These are phyloP conservation scores for Phytophthora lateralis DNA, from an alignment of 352 stramenopile genomes.

Conservation along the genomic window DNA sequence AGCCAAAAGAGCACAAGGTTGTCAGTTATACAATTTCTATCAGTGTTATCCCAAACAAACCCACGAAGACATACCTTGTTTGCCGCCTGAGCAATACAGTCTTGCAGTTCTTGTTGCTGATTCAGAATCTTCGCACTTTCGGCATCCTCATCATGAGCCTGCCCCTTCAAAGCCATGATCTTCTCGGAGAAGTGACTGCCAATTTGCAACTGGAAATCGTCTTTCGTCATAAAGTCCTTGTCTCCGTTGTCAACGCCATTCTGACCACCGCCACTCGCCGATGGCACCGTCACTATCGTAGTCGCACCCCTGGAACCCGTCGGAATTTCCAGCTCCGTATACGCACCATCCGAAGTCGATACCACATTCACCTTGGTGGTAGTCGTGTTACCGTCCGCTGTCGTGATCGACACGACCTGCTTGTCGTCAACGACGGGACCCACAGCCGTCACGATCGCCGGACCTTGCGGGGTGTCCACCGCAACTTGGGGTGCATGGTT, in stretches of 20 bases:
- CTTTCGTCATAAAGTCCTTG: slow-evolving; percentile 52
- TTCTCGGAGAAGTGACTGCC: slow-evolving; percentile 34
- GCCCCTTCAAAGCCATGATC: slow-evolving; percentile 28
- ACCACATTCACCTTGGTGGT: not conserved
- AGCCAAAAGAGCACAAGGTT: slow-evolving; percentile 2
- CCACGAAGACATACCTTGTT: slow-evolving; percentile 43
- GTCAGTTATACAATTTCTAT: not conserved
- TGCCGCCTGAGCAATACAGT: slow-evolving; percentile 49
- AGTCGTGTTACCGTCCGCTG: not conserved
- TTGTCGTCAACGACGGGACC: not conserved
- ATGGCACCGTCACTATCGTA: not conserved
- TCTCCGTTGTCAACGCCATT: slow-evolving; percentile 14
- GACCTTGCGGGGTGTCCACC: not conserved
- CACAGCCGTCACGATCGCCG: not conserved
- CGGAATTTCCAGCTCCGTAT: slow-evolving; percentile 14
- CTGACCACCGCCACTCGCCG: not conserved
- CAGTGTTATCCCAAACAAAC: not conserved
- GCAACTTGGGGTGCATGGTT: not conserved
- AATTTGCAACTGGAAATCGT: slow-evolving; percentile 47
- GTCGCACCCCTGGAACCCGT: slow-evolving; percentile 19
- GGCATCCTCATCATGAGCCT: slow-evolving; percentile 24
- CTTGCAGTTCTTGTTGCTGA: slow-evolving; percentile 37
- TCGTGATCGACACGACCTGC: slow-evolving; percentile 8
- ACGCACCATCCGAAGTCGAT: not conserved
- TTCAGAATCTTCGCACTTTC: slow-evolving; percentile 25